A percentile compares a stretch with the other conserved stretches of the same genome.
phyloP scores from a whole-genome alignment of 148 eudicot genomes.

The Nepenthes gracilis region DNA sequence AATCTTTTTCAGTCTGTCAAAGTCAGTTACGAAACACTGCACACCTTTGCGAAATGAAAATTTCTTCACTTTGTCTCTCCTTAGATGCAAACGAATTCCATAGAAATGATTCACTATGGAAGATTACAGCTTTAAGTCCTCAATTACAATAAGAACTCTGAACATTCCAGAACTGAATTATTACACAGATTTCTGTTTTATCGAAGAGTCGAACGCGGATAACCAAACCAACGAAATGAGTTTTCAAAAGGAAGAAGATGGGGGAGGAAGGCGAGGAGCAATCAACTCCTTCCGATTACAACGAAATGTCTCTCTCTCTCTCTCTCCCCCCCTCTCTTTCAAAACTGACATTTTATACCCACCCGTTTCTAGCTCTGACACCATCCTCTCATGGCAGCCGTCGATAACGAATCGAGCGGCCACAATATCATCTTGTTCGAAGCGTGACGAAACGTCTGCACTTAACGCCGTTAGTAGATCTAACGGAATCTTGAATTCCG shows the following conservation, averaged over 20 bases:
- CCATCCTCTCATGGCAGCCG: conserved; percentile 16
- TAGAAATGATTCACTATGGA: background rate
- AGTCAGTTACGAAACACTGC: too few species aligned
- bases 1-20: too few species aligned
- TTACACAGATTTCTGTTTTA: too few species aligned
- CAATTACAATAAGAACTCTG: conserved; percentile 1
- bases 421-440: conserved; percentile 1
- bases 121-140: conserved; percentile 12
- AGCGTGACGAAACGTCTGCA: conserved; percentile 9
- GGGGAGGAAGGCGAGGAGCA: background rate
- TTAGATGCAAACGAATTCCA: background rate
- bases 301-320: conserved; percentile 19
- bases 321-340: conserved; percentile 4
- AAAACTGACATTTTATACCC: conserved; percentile 34
- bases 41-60: too few species aligned
- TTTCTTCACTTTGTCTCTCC: too few species aligned
- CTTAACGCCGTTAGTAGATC: too few species aligned
- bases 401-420: conserved; percentile 17
- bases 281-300: conserved; percentile 1
- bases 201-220: background rate
- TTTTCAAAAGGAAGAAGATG: background rate
- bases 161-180: conserved; percentile 5
- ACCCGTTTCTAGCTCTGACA: conserved; percentile 20
- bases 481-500: too few species aligned
- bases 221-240: conserved; percentile 4